A percentile compares a stretch with the other conserved stretches of the same genome.
phyloP scores from a whole-genome alignment of 1,284 basidiomycete species.

The Termitomyces sp. region DNA sequence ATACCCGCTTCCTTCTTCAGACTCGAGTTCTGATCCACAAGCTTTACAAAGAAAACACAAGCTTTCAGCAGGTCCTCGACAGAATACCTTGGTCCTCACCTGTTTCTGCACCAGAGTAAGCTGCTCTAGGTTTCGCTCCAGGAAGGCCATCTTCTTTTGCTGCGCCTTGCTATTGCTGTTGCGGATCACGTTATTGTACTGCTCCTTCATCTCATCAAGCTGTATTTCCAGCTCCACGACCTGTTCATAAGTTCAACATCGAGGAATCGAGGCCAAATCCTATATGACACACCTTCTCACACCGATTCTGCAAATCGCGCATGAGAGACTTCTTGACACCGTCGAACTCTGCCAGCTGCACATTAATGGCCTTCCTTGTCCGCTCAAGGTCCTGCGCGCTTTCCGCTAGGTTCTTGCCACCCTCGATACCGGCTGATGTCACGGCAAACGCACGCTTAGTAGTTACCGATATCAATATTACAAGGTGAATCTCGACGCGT shows the following conservation, averaged over 20 bases:
- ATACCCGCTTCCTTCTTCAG: slow-evolving; percentile 98
- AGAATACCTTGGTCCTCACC: slow-evolving; percentile 38
- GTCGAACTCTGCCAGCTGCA: slow-evolving; percentile 97
- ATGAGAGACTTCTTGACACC: slow-evolving; percentile 98
- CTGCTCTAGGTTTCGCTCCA: slow-evolving; percentile 96
- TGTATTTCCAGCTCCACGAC: slow-evolving; percentile 99
- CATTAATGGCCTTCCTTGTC: slow-evolving; percentile 93
- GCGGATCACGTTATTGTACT: slow-evolving; percentile 97
- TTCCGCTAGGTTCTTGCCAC: slow-evolving; percentile 93
- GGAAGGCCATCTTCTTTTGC: slow-evolving; percentile 98
- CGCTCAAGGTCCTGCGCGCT: slow-evolving; percentile 97
- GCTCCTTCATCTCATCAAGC: slow-evolving; percentile 97
- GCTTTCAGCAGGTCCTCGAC: background rate
- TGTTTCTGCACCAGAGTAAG: slow-evolving; percentile 96
- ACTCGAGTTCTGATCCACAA: slow-evolving; percentile 97
- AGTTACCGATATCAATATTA: slow-evolving; percentile 11
- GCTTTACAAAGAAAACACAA: slow-evolving; percentile 40
- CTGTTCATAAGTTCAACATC: slow-evolving; percentile 37
- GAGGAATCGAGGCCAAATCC: slow-evolving; percentile 6
- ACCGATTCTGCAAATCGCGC: slow-evolving; percentile 98
- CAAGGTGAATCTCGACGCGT: background rate
- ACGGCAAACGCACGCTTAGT: slow-evolving; percentile 89
- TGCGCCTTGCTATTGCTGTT: slow-evolving; percentile 98
- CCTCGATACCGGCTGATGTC: slow-evolving; percentile 93
- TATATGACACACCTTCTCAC: slow-evolving; percentile 79